Conservation (phyloP, 2,329 filamentous ascomycete genomes). For the Fusarium begoniae region DNA sequence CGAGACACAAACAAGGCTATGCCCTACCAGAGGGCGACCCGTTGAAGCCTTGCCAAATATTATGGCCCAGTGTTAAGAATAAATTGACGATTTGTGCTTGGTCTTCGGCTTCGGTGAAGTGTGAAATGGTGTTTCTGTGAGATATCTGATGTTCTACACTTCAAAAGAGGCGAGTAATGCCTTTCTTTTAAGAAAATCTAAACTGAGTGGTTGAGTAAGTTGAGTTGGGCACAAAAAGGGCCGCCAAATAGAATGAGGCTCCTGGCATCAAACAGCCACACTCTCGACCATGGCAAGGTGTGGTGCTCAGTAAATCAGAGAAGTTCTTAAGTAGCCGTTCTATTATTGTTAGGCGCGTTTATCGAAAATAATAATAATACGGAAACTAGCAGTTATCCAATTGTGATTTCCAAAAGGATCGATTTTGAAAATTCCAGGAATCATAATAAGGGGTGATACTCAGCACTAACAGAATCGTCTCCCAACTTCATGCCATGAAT, state of each 20-base stretch:
- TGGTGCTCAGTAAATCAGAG: not conserved
- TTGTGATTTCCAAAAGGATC: not conserved
- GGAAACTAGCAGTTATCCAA: not conserved
- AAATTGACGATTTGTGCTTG: not conserved
- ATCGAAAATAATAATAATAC: not conserved
- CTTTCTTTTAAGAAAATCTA: not conserved
- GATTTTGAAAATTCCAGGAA: slow-evolving; percentile 9
- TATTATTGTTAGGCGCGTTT: slow-evolving; percentile 1
- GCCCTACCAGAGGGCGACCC: not conserved
- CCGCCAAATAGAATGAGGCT: not conserved
- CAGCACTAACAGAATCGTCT: not conserved
- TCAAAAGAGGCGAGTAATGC: not conserved
- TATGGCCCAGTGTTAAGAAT: not conserved
- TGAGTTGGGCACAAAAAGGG: not conserved
- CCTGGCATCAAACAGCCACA: not conserved
- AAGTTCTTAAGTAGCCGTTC: not conserved
- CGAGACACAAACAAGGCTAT: not conserved
- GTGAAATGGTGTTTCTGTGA: not conserved
- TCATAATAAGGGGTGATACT: not conserved
- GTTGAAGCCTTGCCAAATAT: not conserved
- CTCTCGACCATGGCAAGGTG: not conserved
- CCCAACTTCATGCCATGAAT: slow-evolving; percentile 6
- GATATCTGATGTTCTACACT: not conserved
- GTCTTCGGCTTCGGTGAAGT: not conserved
- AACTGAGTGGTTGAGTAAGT: not conserved